Evolutionary conservation across 1,284 basidiomycete species (phyloP), one percentile per base, ranked within the genome.

Genomic region (Naganishia sp.): DNA sequence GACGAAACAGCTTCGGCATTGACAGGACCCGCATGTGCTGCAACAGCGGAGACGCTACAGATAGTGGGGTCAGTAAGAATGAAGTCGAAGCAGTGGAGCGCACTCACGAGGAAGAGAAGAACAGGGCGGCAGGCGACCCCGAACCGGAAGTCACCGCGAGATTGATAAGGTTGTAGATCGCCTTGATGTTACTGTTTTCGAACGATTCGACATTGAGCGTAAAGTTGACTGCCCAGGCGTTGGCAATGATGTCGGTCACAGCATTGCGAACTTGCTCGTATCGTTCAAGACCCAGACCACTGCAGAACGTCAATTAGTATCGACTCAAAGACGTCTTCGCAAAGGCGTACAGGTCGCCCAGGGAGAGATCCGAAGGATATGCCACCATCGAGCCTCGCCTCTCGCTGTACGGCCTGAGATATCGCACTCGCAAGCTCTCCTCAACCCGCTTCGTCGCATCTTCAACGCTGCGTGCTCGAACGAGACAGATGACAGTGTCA

Each of bases 401-500:
- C 2, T 56, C 23, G n/a, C 31, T 41, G 53, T 71, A 70, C 21
- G 69, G 68, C 5, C 63, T 50, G 7, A 73, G 72, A 0, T 47
- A n/a, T 67, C 79, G 70, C 1, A 71, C 47, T 65, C 71, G 69
- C 71, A 83, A 71, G 41, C 81, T 81, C 13, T 75, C 74, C 0
- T 68, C 63, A 9, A 84, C 73, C 3, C 83, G 79, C 2, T 71
- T 61, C 0, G 69, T 67, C 0, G 84, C 83, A 0, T 81, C 76
- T 2, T 66, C 69, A 66, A 82, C 77, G n/a, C 75, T 72, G 15
- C 75, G 72, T 3, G 84, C 84, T 49, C 85, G 83, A 7, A 83
- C 84, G 2, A 87, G 78, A 71, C 85, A 86, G 65, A 85, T 79
- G 41, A 88, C 79, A 3, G 75, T 77, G 32, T 72, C 72, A 21